Percentiles rank a stretch among this genome's conserved stretches.
Evolutionary conservation across 2,329 filamentous ascomycete species (phyloP).

Genomic region (Diaporthe sp.): DNA sequence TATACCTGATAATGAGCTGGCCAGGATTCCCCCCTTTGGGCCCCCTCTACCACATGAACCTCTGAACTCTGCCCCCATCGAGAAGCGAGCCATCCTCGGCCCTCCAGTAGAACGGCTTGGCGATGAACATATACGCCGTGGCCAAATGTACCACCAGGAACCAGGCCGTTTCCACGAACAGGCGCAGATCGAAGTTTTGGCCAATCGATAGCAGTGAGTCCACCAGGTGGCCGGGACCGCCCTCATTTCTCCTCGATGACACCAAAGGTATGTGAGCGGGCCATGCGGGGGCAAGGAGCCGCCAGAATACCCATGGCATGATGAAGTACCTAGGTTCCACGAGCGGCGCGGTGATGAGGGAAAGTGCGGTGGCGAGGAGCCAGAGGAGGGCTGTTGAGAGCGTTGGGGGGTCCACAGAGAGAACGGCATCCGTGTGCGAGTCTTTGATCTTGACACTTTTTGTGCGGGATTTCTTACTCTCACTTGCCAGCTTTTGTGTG

Average conservation of each 20-base stretch:
- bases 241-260: slow-evolving; percentile 18
- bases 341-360: slow-evolving; percentile 87
- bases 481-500: neutral
- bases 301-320: slow-evolving; percentile 93
- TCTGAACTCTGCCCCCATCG: slow-evolving; percentile 72
- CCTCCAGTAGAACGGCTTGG: slow-evolving; percentile 76
- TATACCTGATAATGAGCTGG: neutral
- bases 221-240: slow-evolving; percentile 24
- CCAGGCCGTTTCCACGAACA: slow-evolving; percentile 76
- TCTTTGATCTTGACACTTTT: slow-evolving; percentile 41
- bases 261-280: slow-evolving; percentile 35
- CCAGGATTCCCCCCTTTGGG: neutral
- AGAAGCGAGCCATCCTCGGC: slow-evolving; percentile 64
- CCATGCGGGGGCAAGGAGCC: slow-evolving; percentile 78
- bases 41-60: slow-evolving; percentile 81
- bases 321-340: slow-evolving; percentile 98
- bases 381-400: slow-evolving; percentile 69
- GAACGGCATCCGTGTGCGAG: slow-evolving; percentile 35
- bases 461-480: neutral
- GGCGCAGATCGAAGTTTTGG: slow-evolving; percentile 58
- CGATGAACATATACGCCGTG: slow-evolving; percentile 81
- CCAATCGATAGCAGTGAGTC: slow-evolving; percentile 38
- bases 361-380: slow-evolving; percentile 79
- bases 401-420: slow-evolving; percentile 48
- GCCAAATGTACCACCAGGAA: slow-evolving; percentile 73